Base-by-base conservation (phyloP, 768 basidiomycete genomes). In the Podaxis sp. region DNA sequence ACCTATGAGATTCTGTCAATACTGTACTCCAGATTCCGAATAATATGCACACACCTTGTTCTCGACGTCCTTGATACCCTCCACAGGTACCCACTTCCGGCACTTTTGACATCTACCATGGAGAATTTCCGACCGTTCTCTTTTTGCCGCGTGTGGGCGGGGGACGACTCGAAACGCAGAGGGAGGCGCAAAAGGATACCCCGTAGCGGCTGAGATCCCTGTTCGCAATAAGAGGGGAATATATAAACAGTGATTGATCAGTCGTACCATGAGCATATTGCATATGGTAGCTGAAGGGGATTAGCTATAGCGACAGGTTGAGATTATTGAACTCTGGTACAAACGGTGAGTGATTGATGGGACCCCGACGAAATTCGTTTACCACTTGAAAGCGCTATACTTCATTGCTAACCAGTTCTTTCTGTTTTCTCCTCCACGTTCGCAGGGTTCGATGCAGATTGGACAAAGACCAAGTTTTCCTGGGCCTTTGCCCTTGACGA, bases 101-200 rank as follows among this genome's bases (percentile, higher is more conserved):
- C 93, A 95, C 67, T 84, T 85, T 76, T 94, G 91, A 67, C 93
- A 95, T 67, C 82, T 85, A 2, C 91, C 93, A 67, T 94, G 84
- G 49, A 83, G 77, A 63, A 93, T 80, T 28, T 75, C 67, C 0
- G 73, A 64, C 61, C 86, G 85, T 69, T 93, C 89, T 50, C 82
- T 79, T 71, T 88, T 90, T 8, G 79, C 81, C 1, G 83, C 70
- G 38, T 80, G 74, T 2, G 70, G 73, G 46, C 88, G 82, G 1
- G 69, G 52, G 1, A 77, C 72, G 12, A 75, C 72, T 38, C 87
- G 87, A 70, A 90, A 89, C 1, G 80, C 81, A 26, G 82, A 71
- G 1, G 93, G 93, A 0, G 93, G 93, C 5, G 89, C 91, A 73
- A 93, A 92, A 1, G 93, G 92, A 1, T 77, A 81, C 0, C 85